Evolutionary conservation across 2,329 filamentous ascomycete genomes (phyloP), one percentile per base, ranked within the genome.

Genomic region (Pseudofabraea citricarpa): DNA sequence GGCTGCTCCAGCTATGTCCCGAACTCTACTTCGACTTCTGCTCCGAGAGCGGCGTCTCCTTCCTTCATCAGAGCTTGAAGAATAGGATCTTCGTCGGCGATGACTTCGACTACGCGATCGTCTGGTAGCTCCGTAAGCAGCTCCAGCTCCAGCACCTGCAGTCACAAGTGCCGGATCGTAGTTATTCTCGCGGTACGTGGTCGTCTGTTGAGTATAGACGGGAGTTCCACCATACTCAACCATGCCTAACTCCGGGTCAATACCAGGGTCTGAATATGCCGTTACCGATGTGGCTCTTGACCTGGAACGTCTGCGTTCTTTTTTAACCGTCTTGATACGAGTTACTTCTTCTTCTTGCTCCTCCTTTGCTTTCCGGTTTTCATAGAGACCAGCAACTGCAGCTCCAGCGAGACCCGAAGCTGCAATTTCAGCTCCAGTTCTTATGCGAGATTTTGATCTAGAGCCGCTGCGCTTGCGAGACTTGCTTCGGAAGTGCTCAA

Each of bases 211-310:
- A 52, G 68, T 68, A 52, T 66, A 64, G 51, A 83, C 69, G 55
- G 79, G 77, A 52, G 74, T 71, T 59, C 68, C 70, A 54, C 79
- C 79, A 69, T 83, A 83, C 63, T 83, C 76, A 73, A 83, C 77
- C 72, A 82, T 72, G 68, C 78, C 79, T 79, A 82, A 68, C 68
- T 81, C 77, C 69, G 72, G 73, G 77, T 82, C 78, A 81, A 57
- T 50, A 52, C 64, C 65, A 59, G 67, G 65, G 62, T 73, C 70
- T 56, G 71, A 70, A 66, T 70, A 65, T 56, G 59, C 62, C 60
- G 62, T 64, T 46, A 56, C 56, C 53, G 75, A 77, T 66, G 71
- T 74, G 68, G 71, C 74, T 62, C 72, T 68, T 41, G 64, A 67
- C 52, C 56, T 57, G 19, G 35, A 24, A 20, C 20, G 35, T 21